phyloP scores from a whole-genome alignment of 2,329 filamentous ascomycete genomes.

The Colletotrichum sp. region DNA sequence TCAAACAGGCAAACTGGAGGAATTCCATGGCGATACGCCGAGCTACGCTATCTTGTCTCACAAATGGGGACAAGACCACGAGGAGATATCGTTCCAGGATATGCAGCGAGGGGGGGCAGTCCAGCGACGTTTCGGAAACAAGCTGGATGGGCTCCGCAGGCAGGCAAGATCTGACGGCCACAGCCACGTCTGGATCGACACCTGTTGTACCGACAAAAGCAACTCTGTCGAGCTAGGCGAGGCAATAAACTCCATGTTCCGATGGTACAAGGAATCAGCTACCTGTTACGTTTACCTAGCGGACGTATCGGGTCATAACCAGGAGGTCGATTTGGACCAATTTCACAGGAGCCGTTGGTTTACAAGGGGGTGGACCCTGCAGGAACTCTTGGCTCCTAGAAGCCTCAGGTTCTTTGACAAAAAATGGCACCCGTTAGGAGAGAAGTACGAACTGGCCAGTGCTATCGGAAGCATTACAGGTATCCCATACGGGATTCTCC shows the following conservation, averaged over 20 bases:
- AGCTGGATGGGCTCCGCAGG: neutral
- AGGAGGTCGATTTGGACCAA: rapidly evolving
- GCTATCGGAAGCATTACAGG: neutral
- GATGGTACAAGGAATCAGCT: neutral
- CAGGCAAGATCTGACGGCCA: neutral
- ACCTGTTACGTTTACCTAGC: neutral
- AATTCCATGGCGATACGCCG: rapidly evolving
- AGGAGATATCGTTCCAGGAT: neutral
- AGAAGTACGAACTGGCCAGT: neutral
- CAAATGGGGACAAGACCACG: neutral
- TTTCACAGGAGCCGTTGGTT: neutral
- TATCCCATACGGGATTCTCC: neutral
- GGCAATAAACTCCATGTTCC: neutral
- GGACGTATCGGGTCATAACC: neutral
- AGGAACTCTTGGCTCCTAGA: neutral
- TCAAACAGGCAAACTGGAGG: neutral
- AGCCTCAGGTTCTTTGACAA: neutral
- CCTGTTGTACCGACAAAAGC: neutral
- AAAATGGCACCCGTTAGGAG: neutral
- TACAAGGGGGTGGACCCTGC: neutral
- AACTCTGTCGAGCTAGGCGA: neutral
- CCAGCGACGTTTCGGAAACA: neutral
- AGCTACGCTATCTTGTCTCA: neutral
- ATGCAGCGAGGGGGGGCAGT: neutral
- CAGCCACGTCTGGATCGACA: neutral